Conservation (phyloP, 2,329 filamentous ascomycete species). For the Fusarium humuli region DNA sequence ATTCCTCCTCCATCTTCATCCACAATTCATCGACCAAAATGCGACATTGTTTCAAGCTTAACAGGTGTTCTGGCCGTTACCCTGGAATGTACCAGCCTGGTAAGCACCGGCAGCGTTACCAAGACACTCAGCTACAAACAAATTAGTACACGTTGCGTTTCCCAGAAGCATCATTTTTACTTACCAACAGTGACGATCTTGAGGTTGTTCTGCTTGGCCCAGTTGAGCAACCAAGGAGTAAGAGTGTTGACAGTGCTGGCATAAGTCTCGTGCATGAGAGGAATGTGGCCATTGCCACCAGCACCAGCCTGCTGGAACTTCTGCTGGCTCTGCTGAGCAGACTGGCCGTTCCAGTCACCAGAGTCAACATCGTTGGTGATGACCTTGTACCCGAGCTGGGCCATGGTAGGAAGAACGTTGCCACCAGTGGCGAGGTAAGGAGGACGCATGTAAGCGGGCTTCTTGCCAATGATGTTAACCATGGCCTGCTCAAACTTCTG, state of each 20-base stretch:
- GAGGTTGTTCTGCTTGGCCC: constrained; percentile 61
- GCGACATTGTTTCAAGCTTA: neutral
- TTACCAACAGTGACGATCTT: constrained; percentile 63
- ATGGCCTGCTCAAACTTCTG: constrained; percentile 62
- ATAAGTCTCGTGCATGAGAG: constrained; percentile 69
- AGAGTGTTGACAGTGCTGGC: constrained; percentile 60
- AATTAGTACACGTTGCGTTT: too few species aligned
- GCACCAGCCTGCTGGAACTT: constrained; percentile 61
- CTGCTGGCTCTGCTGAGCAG: constrained; percentile 63
- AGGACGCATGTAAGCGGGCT: constrained; percentile 63
- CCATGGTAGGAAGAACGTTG: constrained; percentile 56
- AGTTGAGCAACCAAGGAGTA: constrained; percentile 63
- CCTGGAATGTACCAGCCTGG: constrained; percentile 24
- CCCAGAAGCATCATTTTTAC: too few species aligned
- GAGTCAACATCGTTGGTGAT: constrained; percentile 71
- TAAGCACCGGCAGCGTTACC: constrained; percentile 31
- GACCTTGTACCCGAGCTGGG: constrained; percentile 66
- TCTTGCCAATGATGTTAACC: constrained; percentile 62
- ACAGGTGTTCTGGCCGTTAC: constrained; percentile 27
- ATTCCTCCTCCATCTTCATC: neutral
- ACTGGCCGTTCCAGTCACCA: constrained; percentile 69
- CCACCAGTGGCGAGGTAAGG: constrained; percentile 62
- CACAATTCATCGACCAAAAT: neutral
- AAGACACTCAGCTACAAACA: constrained; percentile 24
- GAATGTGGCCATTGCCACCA: constrained; percentile 62